These are phyloP conservation scores for Leucosporidium yakuticum DNA, from an alignment of 768 basidiomycete genomes.

Conservation along the genomic window DNA sequence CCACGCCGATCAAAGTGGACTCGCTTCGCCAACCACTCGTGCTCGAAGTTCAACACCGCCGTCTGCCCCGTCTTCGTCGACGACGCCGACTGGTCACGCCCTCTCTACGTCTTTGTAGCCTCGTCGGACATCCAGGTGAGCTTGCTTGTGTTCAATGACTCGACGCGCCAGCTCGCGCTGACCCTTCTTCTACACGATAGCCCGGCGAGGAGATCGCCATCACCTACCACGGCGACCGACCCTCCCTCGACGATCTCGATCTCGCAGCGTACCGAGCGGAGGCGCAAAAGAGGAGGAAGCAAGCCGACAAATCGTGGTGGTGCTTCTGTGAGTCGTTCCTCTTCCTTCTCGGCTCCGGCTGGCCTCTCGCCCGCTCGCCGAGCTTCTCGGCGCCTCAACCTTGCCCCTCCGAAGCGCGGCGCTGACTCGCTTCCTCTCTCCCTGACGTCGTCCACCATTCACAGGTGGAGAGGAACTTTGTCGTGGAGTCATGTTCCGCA, in stretches of 20 bases:
- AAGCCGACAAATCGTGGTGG: not conserved
- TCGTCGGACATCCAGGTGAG: conserved; percentile 6
- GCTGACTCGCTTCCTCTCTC: not conserved
- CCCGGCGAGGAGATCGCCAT: conserved; percentile 32
- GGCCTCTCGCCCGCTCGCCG: no score
- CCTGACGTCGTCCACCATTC: no score
- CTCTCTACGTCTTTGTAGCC: conserved; percentile 28
- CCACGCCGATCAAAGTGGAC: conserved; percentile 18
- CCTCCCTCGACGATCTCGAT: not conserved
- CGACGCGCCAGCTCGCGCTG: not conserved
- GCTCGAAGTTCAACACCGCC: conserved; percentile 8
- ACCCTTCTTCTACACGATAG: not conserved
- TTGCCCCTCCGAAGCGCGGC: no score
- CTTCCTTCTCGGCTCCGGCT: not conserved
- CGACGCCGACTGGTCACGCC: conserved; percentile 11
- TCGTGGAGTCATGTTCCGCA: not conserved
- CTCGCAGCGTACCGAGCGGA: not conserved
- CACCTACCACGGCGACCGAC: conserved; percentile 4
- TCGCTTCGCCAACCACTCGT: conserved; percentile 28
- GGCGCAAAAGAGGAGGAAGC: not conserved
- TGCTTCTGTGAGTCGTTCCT: not conserved
- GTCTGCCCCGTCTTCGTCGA: conserved; percentile 15
- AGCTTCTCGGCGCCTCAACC: no score
- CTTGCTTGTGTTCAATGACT: not conserved
- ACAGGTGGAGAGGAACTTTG: not conserved